Base-by-base conservation (phyloP, 2,329 filamentous ascomycete genomes). In the Diaporthe sp. region DNA sequence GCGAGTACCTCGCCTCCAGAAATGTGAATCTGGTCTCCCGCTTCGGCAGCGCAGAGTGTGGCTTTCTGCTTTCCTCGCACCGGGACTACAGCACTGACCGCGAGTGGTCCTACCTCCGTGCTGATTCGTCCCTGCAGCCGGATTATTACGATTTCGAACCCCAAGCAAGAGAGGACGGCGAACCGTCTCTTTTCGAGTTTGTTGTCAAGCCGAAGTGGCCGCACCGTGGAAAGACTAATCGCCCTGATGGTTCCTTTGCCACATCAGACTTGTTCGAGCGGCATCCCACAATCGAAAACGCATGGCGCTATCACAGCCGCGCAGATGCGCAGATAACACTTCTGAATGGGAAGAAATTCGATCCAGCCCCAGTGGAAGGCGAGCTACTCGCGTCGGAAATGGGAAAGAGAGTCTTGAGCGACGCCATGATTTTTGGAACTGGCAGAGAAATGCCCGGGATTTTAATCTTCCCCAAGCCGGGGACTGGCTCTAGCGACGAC, bases 311-410 rank as follows among this genome's bases (percentile, higher is more conserved):
- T 79, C 87, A 92, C 72, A 90, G 89, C 1, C 85, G 92, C 53
- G 87, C 88, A 0, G 92, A 94, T 78, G 87, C 90, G 4, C 91
- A 91, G 71, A 86, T 94, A 49, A 90, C 89, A 0, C 85, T 94
- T 5, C 84, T 90, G 13, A 94, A 91, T 9, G 92, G 92, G 2
- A 93, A 93, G 84, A 94, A 94, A 78, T 93, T 94, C 76, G 91
- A 93, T 78, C 92, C 92, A 1, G 88, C 89, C 2, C 89, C 90
- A 0, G 80, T 93, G 4, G 92, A 94, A 80, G 88, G 86, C 2
- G 85, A 85, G 0, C 86, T 93, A 6, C 81, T 86, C 1, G 84
- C 86, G 1, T 77, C 75, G 3, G 55, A 55, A 1, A 62, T 37
- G 15, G 87, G 86, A 0, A 80, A 81, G 15, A 78, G 81, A 2